Evolutionary conservation across 2,329 filamentous ascomycete genomes (phyloP).

Genomic region (Trichothecium roseum): DNA sequence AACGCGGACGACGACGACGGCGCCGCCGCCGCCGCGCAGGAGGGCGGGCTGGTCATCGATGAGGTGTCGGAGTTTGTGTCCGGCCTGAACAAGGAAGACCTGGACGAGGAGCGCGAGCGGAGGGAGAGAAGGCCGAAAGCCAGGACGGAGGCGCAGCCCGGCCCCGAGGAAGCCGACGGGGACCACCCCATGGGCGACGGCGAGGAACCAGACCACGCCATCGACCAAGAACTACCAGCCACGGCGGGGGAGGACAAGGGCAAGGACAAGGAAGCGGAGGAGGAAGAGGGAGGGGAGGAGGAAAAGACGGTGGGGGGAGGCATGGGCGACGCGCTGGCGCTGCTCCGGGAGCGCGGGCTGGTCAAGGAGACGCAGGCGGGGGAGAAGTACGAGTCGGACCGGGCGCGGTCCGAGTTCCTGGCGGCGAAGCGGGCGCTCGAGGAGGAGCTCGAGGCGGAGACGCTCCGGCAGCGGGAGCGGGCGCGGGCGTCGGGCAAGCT

Average conservation of each 20-base stretch:
- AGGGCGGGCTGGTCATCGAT: slow-evolving; percentile 73
- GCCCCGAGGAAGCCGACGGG: slow-evolving; percentile 22
- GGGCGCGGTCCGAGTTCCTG: slow-evolving; percentile 69
- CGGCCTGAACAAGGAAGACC: slow-evolving; percentile 61
- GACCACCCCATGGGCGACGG: slow-evolving; percentile 36
- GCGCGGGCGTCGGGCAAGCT: slow-evolving; percentile 74
- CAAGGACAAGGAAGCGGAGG: slow-evolving; percentile 16
- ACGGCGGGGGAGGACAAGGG: slow-evolving; percentile 11
- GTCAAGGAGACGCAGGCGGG: slow-evolving; percentile 54
- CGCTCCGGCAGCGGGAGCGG: slow-evolving; percentile 74
- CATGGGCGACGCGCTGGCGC: slow-evolving; percentile 69
- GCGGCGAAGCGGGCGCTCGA: slow-evolving; percentile 63
- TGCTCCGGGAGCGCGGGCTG: slow-evolving; percentile 78
- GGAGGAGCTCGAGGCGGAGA: slow-evolving; percentile 67
- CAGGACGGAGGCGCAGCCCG: slow-evolving; percentile 22
- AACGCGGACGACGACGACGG: slow-evolving; percentile 38
- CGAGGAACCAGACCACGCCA: slow-evolving; percentile 18
- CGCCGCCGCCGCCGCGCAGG: slow-evolving; percentile 19
- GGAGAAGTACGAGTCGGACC: slow-evolving; percentile 51
- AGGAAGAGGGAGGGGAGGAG: slow-evolving; percentile 67
- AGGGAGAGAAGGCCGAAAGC: slow-evolving; percentile 25
- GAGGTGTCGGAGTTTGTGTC: slow-evolving; percentile 93
- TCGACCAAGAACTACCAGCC: slow-evolving; percentile 22
- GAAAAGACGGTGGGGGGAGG: slow-evolving; percentile 73
- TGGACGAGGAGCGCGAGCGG: slow-evolving; percentile 43